Conservation (phyloP, 2,329 filamentous ascomycete species). For the Sporothrix inflata region DNA sequence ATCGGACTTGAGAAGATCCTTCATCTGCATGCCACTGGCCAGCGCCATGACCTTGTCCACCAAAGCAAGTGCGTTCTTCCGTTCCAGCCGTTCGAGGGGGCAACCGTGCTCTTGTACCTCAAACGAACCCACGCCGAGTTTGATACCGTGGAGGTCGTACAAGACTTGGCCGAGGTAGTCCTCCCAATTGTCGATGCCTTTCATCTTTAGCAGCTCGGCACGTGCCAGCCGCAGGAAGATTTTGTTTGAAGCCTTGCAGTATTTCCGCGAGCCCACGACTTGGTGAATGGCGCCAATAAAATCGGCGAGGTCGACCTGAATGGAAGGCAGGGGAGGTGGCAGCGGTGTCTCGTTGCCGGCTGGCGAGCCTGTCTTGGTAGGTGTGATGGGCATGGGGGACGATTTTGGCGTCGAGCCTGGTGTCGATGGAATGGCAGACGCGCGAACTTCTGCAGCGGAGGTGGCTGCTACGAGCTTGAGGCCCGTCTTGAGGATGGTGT, state of each 20-base stretch:
- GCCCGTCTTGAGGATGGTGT: slow-evolving; percentile 75
- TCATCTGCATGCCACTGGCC: slow-evolving; percentile 82
- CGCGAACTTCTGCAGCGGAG: neutral
- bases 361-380: neutral
- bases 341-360: neutral
- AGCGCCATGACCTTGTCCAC: slow-evolving; percentile 83
- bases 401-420: neutral
- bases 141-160: slow-evolving; percentile 80
- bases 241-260: slow-evolving; percentile 83
- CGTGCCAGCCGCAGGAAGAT: slow-evolving; percentile 89
- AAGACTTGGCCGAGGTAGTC: slow-evolving; percentile 84
- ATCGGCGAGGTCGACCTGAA: slow-evolving; percentile 72
- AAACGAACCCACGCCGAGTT: slow-evolving; percentile 68
- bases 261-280: slow-evolving; percentile 78
- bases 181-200: slow-evolving; percentile 79
- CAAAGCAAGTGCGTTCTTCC: slow-evolving; percentile 76
- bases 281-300: slow-evolving; percentile 82
- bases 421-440: neutral
- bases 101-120: slow-evolving; percentile 80
- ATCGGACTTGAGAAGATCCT: slow-evolving; percentile 88
- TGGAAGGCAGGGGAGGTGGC: slow-evolving; percentile 43
- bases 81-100: slow-evolving; percentile 74
- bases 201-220: slow-evolving; percentile 76
- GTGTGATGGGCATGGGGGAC: neutral
- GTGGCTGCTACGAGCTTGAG: slow-evolving; percentile 46